Evolutionary conservation across 202 grass and related monocot species (phyloP).

Genomic region (Saccharum hybrid): DNA sequence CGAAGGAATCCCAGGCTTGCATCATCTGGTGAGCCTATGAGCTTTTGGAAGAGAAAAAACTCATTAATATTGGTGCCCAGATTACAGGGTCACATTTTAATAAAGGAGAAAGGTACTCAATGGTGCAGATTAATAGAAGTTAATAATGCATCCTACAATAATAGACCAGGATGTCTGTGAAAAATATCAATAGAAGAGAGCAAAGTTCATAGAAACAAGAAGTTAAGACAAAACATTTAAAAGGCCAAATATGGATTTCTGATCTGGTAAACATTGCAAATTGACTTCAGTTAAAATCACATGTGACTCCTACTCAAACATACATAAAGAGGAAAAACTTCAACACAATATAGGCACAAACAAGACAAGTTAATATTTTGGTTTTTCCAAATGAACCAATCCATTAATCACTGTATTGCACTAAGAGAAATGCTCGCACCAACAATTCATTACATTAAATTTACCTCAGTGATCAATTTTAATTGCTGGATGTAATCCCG

Average conservation of each 20-base stretch:
- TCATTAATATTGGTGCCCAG: constrained; percentile 26
- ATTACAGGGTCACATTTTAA: constrained; percentile 3
- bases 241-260: neutral
- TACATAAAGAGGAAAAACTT: neutral
- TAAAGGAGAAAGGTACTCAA: constrained; percentile 6
- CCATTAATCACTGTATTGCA: neutral
- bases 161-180: constrained; percentile 1
- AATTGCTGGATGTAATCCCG: constrained; percentile 91
- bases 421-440: neutral
- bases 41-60: constrained; percentile 54
- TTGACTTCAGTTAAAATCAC: neutral
- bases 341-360: neutral
- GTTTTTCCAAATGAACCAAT: neutral
- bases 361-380: neutral
- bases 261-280: neutral
- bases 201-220: constrained; percentile 15
- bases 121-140: constrained; percentile 23
- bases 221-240: neutral
- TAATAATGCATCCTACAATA: neutral
- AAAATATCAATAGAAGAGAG: constrained; percentile 30
- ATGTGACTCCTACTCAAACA: constrained; percentile 9
- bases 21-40: constrained; percentile 96
- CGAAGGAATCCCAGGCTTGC: constrained; percentile 86
- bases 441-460: constrained; percentile 21
- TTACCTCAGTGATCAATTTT: constrained; percentile 93